phyloP scores from a whole-genome alignment of 2,329 filamentous ascomycete genomes.

The Monosporascus sp. region DNA sequence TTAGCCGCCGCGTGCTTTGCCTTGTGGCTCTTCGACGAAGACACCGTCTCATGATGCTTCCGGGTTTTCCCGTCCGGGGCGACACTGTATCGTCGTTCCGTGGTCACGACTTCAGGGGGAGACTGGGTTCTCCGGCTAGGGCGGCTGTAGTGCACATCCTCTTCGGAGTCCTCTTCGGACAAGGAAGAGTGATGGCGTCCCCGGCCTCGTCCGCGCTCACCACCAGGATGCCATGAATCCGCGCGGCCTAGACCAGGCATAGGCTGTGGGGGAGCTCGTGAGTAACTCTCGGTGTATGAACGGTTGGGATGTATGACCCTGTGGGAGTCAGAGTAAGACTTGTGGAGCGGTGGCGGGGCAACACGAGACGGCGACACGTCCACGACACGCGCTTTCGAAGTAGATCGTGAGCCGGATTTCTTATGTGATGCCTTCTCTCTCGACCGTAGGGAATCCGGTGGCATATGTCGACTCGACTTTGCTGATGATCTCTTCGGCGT shows the following conservation, averaged over 20 bases:
- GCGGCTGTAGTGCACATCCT: conserved; percentile 15
- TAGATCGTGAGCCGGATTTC: conserved; percentile 12
- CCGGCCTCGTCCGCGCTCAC: conserved; percentile 16
- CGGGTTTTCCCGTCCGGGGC: neutral
- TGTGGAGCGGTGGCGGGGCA: conserved; percentile 15
- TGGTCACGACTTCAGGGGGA: conserved; percentile 12
- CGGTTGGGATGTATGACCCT: conserved; percentile 11
- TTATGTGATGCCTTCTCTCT: conserved; percentile 26
- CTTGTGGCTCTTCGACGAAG: conserved; percentile 3
- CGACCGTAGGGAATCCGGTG: conserved; percentile 22
- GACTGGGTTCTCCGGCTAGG: conserved; percentile 19
- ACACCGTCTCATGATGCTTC: neutral
- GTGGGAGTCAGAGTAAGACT: conserved; percentile 13
- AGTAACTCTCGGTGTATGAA: conserved; percentile 19
- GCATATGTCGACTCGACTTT: conserved; percentile 21
- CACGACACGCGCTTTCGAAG: conserved; percentile 17
- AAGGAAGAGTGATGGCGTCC: conserved; percentile 12
- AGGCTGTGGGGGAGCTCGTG: conserved; percentile 13
- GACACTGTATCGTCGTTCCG: no score
- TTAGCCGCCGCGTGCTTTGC: conserved; percentile 13
- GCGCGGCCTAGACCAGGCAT: conserved; percentile 13
- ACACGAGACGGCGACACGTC: conserved; percentile 9
- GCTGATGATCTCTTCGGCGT: conserved; percentile 17
- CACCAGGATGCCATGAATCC: conserved; percentile 16
- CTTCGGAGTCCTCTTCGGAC: conserved; percentile 20